Conservation (phyloP, 1,284 basidiomycete genomes). For the Agaricales sp. region DNA sequence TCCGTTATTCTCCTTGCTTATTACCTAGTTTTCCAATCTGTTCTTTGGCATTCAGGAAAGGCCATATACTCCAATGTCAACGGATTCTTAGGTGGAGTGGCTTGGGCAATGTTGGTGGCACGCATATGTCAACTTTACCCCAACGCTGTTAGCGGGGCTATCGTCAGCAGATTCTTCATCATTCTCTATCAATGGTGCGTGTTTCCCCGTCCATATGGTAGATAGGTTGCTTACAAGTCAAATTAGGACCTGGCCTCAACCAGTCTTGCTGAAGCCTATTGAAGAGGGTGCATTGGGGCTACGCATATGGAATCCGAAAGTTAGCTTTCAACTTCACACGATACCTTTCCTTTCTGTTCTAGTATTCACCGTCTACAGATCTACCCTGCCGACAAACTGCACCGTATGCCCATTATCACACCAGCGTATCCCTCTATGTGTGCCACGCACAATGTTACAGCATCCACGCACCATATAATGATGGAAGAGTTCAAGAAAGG, state of each 20-base stretch:
- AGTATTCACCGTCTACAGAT: slow-evolving; percentile 36
- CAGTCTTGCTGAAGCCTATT: slow-evolving; percentile 92
- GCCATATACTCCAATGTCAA: slow-evolving; percentile 99
- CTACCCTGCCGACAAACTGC: slow-evolving; percentile 87
- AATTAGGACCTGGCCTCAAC: slow-evolving; percentile 91
- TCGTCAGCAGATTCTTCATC: slow-evolving; percentile 95
- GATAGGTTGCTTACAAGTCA: slow-evolving; percentile 9
- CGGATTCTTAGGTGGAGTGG: slow-evolving; percentile 96
- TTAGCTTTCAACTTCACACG: slow-evolving; percentile 23
- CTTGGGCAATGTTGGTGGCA: slow-evolving; percentile 97
- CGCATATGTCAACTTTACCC: slow-evolving; percentile 99
- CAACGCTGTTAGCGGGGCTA: slow-evolving; percentile 87
- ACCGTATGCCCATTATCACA: slow-evolving; percentile 99
- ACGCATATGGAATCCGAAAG: slow-evolving; percentile 97
- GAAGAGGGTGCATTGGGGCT: slow-evolving; percentile 92
- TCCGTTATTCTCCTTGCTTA: slow-evolving; percentile 29
- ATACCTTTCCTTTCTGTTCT: neutral
- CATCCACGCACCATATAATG: slow-evolving; percentile 94
- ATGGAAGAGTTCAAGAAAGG: slow-evolving; percentile 94
- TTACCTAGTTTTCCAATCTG: slow-evolving; percentile 3
- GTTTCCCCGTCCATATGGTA: slow-evolving; percentile 3
- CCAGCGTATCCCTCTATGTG: slow-evolving; percentile 99
- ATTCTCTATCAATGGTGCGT: slow-evolving; percentile 93
- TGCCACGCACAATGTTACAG: slow-evolving; percentile 95
- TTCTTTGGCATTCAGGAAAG: slow-evolving; percentile 42